Base-by-base conservation (phyloP, 2,329 filamentous ascomycete genomes). In the Aspergillus ibericus region DNA sequence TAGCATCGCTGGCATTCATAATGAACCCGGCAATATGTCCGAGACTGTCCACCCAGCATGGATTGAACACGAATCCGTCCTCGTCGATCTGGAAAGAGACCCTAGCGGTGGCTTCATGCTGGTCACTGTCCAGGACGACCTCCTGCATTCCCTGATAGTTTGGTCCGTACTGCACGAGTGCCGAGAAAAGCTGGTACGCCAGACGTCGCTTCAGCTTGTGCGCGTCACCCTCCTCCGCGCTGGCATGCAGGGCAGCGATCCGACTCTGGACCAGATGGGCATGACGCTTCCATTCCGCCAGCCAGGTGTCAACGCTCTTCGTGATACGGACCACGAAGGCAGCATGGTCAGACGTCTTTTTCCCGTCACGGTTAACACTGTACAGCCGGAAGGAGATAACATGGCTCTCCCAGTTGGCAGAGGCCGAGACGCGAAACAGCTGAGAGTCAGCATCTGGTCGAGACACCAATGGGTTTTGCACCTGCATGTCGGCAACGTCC, bases 201-300 rank as follows among this genome's bases (percentile, higher is more conserved):
- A 92, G 84, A 29, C 88, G 88, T 27, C 88, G 86, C 53, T 89
- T 85, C 62, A 92, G 84, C 76, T 90, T 88, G 72, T 89, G 88
- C 25, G 88, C 88, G 57, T 84, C 82, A 32, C 88, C 89, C 35
- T 80, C 81, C 67, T 83, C 77, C 57, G 89, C 87, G 58, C 85
- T 88, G 61, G 83, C 77, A 64, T 81, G 77, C 2, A 88, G 80
- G 20, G 79, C 74, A 20, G 85, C 79, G 54, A 88, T 81, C 55
- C 86, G 83, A 18, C 80, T 81, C 66, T 85, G 84, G 68, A 93
- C 85, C 40, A 91, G 80, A 70, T 92, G 91, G 65, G 83, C 82
- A 64, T 84, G 83, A 54, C 88, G 87, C 88, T 73, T 81, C 68
- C 81, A 59, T 15, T 62, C 47, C 2, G 18, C n/a, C 15, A 53